phyloP scores from a whole-genome alignment of 2,329 filamentous ascomycete species.

The Nemania bipapillata region DNA sequence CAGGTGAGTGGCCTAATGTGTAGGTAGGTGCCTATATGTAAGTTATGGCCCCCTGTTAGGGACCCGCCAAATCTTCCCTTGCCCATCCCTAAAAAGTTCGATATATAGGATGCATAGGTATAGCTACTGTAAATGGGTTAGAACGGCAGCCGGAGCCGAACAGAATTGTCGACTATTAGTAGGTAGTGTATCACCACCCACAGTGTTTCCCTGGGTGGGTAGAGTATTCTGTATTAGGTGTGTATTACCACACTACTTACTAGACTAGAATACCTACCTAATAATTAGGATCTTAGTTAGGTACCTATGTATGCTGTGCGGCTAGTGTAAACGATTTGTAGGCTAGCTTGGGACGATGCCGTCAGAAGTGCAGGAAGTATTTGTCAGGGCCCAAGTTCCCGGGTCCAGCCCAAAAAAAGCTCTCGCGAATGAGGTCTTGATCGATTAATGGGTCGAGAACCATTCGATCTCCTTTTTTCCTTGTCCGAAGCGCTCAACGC shows the following conservation, averaged over 20 bases:
- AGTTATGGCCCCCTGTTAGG: too few species aligned
- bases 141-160: conserved; percentile 7
- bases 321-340: conserved; percentile 1
- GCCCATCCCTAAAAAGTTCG: not conserved
- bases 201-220: not conserved
- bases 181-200: too few species aligned
- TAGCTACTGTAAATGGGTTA: not conserved
- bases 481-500: conserved; percentile 11
- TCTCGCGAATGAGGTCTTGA: conserved; percentile 5
- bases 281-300: not conserved
- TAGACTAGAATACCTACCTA: not conserved
- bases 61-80: not conserved
- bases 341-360: not conserved
- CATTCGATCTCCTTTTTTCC: conserved; percentile 16
- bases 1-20: not conserved
- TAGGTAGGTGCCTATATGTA: too few species aligned
- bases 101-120: not conserved
- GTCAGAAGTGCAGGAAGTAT: conserved; percentile 21
- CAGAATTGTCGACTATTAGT: not conserved
- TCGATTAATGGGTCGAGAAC: conserved; percentile 24
- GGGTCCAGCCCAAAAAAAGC: conserved; percentile 26
- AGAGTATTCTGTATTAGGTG: not conserved
- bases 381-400: conserved; percentile 37
- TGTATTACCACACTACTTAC: not conserved
- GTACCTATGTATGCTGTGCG: not conserved